Evolutionary conservation across 2,329 filamentous ascomycete genomes (phyloP), one percentile per base, ranked within the genome.

Genomic region (Fusarium bactridioides): DNA sequence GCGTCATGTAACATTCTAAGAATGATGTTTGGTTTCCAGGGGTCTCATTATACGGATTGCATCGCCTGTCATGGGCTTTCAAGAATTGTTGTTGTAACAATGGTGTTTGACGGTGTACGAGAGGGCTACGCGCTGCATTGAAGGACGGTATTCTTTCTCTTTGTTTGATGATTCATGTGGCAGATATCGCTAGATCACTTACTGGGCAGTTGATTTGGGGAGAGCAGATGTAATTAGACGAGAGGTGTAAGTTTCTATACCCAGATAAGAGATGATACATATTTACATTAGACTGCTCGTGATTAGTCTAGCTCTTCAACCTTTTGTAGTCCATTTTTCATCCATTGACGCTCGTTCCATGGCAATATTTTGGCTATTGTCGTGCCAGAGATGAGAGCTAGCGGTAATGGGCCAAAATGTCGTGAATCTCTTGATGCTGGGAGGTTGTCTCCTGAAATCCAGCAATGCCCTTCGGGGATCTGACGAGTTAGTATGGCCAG

Each of bases 381-480:
- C 80, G 97, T 98, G 51, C 94, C 94, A 76, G 88, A 91, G 48
- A 99, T 89, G 71, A 99, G 84, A 4, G 90, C 95, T 78, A 99
- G 84, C 2, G 96, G 96, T 33, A 99, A 80, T 0, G 96, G 94
- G 0, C 96, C 96, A 83, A 92, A 97, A 44, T 91, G 86, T 69
- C 96, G 90, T 47, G 94, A 98, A 84, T 99, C 96, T 72, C 94
- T 86, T 29, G 94, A 98, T 77, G 89, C 92, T 7, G 90, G 86
- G 69, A 97, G 79, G 81, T 98, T 98, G 81, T 99, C 96, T 6
- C 96, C 96, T 6, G 91, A 89, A 11, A 98, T 85, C 90, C 94
- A 98, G 77, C 94, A 97, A 84, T 99, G 96, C 4, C 96, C 96
- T 78, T 93, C 86, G 0, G 96, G 96, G 21, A 99, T 90, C 93